Conservation (phyloP, 805 yeast genomes). For the Starmerella davenportii region DNA sequence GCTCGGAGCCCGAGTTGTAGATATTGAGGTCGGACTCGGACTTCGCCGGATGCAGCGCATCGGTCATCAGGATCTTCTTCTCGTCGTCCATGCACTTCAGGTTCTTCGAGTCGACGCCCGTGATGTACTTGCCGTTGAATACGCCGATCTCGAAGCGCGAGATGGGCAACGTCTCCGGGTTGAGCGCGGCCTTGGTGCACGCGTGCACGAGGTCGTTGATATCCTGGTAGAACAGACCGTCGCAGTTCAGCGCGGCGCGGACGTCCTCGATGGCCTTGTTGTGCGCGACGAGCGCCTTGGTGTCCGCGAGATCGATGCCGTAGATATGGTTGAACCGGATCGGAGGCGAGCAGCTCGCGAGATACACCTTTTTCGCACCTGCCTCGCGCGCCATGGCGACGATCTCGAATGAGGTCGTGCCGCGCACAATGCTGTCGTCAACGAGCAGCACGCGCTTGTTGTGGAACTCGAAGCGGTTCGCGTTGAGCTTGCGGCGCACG, state of each 20-base stretch:
- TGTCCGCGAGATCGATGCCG: constrained; percentile 94
- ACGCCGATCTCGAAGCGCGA: constrained; percentile 85
- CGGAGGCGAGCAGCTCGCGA: constrained; percentile 98
- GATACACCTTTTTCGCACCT: constrained; percentile 85
- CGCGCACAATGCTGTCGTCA: constrained; percentile 94
- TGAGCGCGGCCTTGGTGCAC: constrained; percentile 32
- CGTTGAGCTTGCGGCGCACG: constrained; percentile 85
- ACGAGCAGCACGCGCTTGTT: constrained; percentile 75
- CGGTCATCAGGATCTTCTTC: constrained; percentile 55
- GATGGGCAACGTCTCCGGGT: constrained; percentile 23
- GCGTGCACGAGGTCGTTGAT: constrained; percentile 69
- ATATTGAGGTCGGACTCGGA: constrained; percentile 59
- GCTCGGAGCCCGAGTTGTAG: constrained; percentile 26
- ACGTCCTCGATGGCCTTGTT: constrained; percentile 58
- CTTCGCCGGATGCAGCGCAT: constrained; percentile 37
- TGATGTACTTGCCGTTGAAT: constrained; percentile 81
- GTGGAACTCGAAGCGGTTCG: constrained; percentile 83
- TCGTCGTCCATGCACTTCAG: constrained; percentile 63
- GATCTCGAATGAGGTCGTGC: constrained; percentile 91
- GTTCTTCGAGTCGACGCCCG: constrained; percentile 81
- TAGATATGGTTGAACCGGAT: constrained; percentile 89
- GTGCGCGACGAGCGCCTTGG: constrained; percentile 81
- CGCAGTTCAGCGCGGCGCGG: constrained; percentile 69
- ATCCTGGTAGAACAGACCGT: constrained; percentile 73
- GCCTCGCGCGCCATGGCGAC: constrained; percentile 98